phyloP scores from a whole-genome alignment of 2,329 filamentous ascomycete genomes.

The Pseudogymnoascus sp. region DNA sequence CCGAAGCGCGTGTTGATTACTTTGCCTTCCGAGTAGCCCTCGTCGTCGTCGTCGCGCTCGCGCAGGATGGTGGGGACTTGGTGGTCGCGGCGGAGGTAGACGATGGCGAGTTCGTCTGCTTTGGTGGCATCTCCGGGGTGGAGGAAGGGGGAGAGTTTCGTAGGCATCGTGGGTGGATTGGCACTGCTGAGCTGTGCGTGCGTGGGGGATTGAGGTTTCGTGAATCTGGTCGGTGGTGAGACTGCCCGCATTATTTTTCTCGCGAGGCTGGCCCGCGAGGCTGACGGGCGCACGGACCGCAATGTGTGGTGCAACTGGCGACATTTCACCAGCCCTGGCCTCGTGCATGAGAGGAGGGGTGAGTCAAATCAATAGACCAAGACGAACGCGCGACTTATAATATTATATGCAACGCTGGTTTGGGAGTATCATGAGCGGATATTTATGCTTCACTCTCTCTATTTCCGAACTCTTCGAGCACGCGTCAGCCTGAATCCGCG shows the following conservation, averaged over 20 bases:
- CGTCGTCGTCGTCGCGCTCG: conserved; percentile 50
- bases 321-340: conserved; percentile 1
- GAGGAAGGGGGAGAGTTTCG: conserved; percentile 64
- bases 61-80: conserved; percentile 67
- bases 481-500: background rate
- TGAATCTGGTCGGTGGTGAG: background rate
- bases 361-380: background rate
- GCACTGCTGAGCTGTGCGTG: background rate
- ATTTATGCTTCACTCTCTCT: conserved; percentile 7
- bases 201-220: background rate
- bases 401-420: background rate
- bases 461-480: background rate
- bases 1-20: conserved; percentile 90
- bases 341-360: background rate
- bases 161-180: conserved; percentile 17
- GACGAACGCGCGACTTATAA: background rate
- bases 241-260: conserved; percentile 9
- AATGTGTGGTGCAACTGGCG: conserved; percentile 4
- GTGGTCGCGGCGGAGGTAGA: conserved; percentile 82
- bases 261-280: background rate
- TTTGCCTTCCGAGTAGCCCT: conserved; percentile 67
- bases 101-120: conserved; percentile 63
- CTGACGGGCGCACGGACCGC: background rate
- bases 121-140: conserved; percentile 55
- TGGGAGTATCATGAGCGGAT: background rate